These are phyloP conservation scores for Mycena vitilis DNA, from an alignment of 768 basidiomycete genomes.

Conservation along the genomic window DNA sequence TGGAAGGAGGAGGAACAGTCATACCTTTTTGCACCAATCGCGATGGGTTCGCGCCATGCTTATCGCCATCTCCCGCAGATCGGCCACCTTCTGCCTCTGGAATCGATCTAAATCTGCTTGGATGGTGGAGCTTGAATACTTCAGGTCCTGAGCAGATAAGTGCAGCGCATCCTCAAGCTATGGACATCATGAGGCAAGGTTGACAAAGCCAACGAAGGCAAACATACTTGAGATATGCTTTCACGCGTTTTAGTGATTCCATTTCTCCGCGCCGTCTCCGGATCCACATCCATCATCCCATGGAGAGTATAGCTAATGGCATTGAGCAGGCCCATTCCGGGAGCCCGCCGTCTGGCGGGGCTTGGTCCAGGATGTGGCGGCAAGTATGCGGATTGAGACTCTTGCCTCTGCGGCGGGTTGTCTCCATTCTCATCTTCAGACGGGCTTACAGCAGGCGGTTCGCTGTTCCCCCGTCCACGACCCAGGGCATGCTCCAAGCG, in stretches of 20 bases:
- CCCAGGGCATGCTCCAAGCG: slow-evolving; percentile 90
- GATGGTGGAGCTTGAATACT: slow-evolving; percentile 95
- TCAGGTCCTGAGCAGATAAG: slow-evolving; percentile 91
- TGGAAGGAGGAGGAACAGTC: slow-evolving; percentile 22
- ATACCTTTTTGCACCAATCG: slow-evolving; percentile 97
- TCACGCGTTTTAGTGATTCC: slow-evolving; percentile 95
- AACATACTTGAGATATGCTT: slow-evolving; percentile 88
- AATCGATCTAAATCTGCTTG: slow-evolving; percentile 98
- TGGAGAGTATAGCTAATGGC: slow-evolving; percentile 95
- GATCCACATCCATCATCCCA: slow-evolving; percentile 99
- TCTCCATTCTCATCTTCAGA: slow-evolving; percentile 42
- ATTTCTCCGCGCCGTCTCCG: slow-evolving; percentile 93
- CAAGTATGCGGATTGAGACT: slow-evolving; percentile 61
- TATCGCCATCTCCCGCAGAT: slow-evolving; percentile 93
- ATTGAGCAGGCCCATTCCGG: slow-evolving; percentile 88
- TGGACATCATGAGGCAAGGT: slow-evolving; percentile 24
- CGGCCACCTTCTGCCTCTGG: slow-evolving; percentile 98
- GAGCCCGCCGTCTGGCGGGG: slow-evolving; percentile 67
- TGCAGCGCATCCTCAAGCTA: slow-evolving; percentile 97
- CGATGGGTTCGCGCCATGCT: slow-evolving; percentile 90
- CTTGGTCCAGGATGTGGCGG: slow-evolving; percentile 87
- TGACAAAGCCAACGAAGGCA: slow-evolving; percentile 10
- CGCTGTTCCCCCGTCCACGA: slow-evolving; percentile 56
- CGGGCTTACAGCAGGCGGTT: slow-evolving; percentile 43
- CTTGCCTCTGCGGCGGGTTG: slow-evolving; percentile 52